A percentile compares a stretch with the other conserved stretches of the same genome.
These are phyloP conservation scores for Vaccinium corymbosum DNA, from an alignment of 148 eudicot genomes.

Conservation along the genomic window DNA sequence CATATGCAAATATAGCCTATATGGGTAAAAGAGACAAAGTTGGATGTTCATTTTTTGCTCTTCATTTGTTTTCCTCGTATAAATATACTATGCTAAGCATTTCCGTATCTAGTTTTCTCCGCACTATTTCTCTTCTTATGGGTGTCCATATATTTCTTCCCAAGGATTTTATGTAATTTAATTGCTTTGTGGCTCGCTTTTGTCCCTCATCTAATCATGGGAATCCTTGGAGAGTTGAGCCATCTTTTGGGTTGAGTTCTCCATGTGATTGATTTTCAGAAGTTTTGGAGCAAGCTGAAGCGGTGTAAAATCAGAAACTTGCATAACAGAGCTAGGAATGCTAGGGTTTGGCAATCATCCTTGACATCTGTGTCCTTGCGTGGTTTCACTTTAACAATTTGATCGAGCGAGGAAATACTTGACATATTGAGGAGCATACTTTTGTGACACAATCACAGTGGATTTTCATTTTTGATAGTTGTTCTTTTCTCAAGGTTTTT, in stretches of 20 bases:
- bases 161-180: slow-evolving; percentile 27
- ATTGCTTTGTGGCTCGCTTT: slow-evolving; percentile 30
- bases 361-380: slow-evolving; percentile 42
- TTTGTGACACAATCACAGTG: not conserved
- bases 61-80: not conserved
- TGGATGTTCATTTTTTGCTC: not conserved
- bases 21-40: not conserved
- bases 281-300: slow-evolving; percentile 39
- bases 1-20: not conserved
- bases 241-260: slow-evolving; percentile 35
- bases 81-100: not conserved
- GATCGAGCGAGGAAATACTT: not conserved
- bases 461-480: not conserved
- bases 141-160: slow-evolving; percentile 35
- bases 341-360: slow-evolving; percentile 42
- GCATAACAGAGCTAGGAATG: slow-evolving; percentile 39
- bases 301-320: slow-evolving; percentile 38
- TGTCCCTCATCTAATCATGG: slow-evolving; percentile 28
- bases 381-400: slow-evolving; percentile 6
- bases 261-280: slow-evolving; percentile 33
- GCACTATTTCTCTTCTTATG: slow-evolving; percentile 29
- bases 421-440: not conserved
- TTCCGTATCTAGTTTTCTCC: slow-evolving; percentile 33
- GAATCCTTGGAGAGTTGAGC: slow-evolving; percentile 37
- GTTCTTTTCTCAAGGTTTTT: not conserved